A percentile compares a stretch with the other conserved stretches of the same genome.
Evolutionary conservation across 371 early-diverging fungal species (phyloP).

Genomic region (Dichotomocladium elegans): DNA sequence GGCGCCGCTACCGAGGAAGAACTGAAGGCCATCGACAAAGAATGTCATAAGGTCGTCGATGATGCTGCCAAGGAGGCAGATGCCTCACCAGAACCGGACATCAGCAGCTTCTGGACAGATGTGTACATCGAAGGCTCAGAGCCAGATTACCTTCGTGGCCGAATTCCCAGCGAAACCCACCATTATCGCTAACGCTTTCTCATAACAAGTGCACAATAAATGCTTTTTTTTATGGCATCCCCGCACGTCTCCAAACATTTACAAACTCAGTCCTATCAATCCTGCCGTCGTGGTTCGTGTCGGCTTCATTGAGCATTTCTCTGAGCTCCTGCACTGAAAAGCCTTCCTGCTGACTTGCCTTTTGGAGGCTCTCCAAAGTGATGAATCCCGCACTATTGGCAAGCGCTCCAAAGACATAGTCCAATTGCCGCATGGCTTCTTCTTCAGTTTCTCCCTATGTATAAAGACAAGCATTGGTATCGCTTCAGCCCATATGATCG

Average conservation of each 20-base stretch:
- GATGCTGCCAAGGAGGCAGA: slow-evolving; percentile 83
- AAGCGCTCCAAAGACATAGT: slow-evolving; percentile 12
- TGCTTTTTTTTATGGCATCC: slow-evolving; percentile 1
- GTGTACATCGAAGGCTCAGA: slow-evolving; percentile 81
- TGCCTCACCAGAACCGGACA: slow-evolving; percentile 77
- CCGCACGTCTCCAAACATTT: slow-evolving; percentile 24
- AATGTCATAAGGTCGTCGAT: slow-evolving; percentile 81
- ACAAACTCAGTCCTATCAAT: slow-evolving; percentile 33
- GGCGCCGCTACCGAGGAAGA: slow-evolving; percentile 80
- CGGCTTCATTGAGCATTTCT: slow-evolving; percentile 41
- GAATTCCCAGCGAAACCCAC: slow-evolving; percentile 71
- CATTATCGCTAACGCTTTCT: slow-evolving; percentile 17
- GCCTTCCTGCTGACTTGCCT: slow-evolving; percentile 17
- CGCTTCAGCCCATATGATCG: no score
- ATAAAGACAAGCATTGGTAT: no score
- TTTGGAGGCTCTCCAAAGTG: slow-evolving; percentile 21
- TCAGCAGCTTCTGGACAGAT: slow-evolving; percentile 73
- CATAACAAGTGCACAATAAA: no score
- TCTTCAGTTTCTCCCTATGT: no score
- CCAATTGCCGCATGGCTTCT: no score
- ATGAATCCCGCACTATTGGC: slow-evolving; percentile 16
- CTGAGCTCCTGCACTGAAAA: slow-evolving; percentile 24
- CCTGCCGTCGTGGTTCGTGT: slow-evolving; percentile 34
- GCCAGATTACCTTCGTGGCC: slow-evolving; percentile 74
- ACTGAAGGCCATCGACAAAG: slow-evolving; percentile 92